Evolutionary conservation across 1,284 basidiomycete species (phyloP).

Genomic region (Tilletia setariae): DNA sequence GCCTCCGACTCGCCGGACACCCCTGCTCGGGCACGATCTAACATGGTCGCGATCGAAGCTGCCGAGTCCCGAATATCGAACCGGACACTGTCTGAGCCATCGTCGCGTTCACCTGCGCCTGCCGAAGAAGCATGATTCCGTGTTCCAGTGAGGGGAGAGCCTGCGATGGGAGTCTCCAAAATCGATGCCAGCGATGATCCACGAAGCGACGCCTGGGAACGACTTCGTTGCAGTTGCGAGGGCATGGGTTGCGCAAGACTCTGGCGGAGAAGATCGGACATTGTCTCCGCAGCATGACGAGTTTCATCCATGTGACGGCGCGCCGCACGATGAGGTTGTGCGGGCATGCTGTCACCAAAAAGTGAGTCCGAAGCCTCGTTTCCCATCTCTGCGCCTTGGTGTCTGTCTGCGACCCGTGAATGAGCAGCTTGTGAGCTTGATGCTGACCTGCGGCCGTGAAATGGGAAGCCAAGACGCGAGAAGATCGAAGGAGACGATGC

Average conservation of each 20-base stretch:
- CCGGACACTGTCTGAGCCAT: background rate
- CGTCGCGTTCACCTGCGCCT: too few relatives aligned
- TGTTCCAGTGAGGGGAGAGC: too few relatives aligned
- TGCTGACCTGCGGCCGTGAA: too few relatives aligned
- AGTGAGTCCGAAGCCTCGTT: background rate
- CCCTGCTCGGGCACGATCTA: constrained; percentile 2
- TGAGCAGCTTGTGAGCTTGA: too few relatives aligned
- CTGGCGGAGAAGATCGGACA: background rate
- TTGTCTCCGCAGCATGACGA: background rate
- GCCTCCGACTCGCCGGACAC: background rate
- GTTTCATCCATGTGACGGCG: background rate
- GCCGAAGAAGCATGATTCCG: too few relatives aligned
- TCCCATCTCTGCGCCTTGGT: too few relatives aligned
- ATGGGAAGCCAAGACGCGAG: too few relatives aligned
- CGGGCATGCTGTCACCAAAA: background rate
- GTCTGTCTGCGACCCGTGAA: too few relatives aligned
- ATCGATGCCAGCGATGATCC: too few relatives aligned
- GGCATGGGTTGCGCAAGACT: background rate
- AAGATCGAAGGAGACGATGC: too few relatives aligned
- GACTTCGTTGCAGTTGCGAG: background rate
- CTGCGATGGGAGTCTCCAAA: too few relatives aligned
- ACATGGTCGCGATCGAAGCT: background rate
- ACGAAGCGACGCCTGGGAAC: background rate
- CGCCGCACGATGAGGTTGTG: background rate
- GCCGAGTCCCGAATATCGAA: constrained; percentile 10